Evolutionary conservation across 768 basidiomycete genomes (phyloP), one percentile per base, ranked within the genome.

Genomic region (Mycena belliarum): DNA sequence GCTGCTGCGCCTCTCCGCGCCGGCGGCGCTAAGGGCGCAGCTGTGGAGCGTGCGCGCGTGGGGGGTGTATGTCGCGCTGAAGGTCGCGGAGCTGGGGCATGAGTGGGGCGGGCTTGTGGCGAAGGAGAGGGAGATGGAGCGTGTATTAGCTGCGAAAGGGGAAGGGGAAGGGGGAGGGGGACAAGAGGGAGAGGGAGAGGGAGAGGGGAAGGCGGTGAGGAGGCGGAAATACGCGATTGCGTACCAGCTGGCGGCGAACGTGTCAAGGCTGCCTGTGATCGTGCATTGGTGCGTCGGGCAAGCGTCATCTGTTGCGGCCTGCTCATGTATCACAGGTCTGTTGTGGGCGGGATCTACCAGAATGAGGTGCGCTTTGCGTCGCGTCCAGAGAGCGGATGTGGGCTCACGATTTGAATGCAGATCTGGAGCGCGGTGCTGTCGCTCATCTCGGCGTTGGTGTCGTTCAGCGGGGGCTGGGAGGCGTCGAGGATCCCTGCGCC

Each of bases 221-320:
- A 52, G 52, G 15, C 49, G 53, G n/a, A 63, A 59, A 40, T 32
- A 38, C 4, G 52, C 57, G 8, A 45, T 63, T 20, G 1, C 35
- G 15, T 49, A 55, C n/a, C 50, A 49, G 25, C 49, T 63, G 6
- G 32, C 58, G 5, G 33, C 57, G 25, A 59, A 63, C 33, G 37
- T 63, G 33, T 59, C 57, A 6, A 55, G 61, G 37, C 53, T 63
- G 14, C 61, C 61, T 9, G 61, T 63, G 10, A 63, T 63, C n/a
- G 14, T 55, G 35, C 57, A 63, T 52, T 63, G 61, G 61, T 55
- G 43, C 14, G 48, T 24, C 26, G 26, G 24, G 16, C 28, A 26
- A 15, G 29, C 4, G 23, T 38, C 6, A 28, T 40, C 4, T 40
- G 21, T n/a, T 8, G 20, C 25, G 32, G 18, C 21, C 49, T n/a